Evolutionary conservation across 164 flowering plant genomes (phyloP), one percentile per base, ranked within the genome.

Genomic region (Euptelea pleiosperma): DNA sequence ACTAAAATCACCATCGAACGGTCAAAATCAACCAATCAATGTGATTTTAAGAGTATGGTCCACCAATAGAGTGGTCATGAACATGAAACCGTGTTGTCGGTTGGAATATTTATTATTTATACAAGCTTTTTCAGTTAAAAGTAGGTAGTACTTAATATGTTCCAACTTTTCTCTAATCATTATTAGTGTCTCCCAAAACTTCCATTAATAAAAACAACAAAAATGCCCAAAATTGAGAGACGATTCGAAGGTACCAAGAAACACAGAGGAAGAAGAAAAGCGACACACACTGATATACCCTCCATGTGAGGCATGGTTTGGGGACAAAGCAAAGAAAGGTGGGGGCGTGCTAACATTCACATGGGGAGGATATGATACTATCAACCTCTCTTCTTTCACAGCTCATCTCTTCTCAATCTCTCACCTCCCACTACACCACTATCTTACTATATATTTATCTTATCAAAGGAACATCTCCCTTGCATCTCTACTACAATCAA

Each of bases 261-360:
- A 42, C 49, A 61, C 14, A 8, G 30, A n/a, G n/a, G n/a, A n/a
- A n/a, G n/a, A n/a, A n/a, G n/a, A n/a, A n/a, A n/a, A n/a, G n/a
- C n/a, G n/a, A n/a, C n/a, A n/a, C n/a, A n/a, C n/a, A n/a, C n/a
- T 21, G 14, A 42, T n/a, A 40, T 41, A 52, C 57, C 34, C 51
- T 41, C 31, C 84, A 77, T 79, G 84, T 73, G 84, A 67, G 73
- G n/a, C 54, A 19, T 71, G 73, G 73, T 73, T 75, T 73, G 70
- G 71, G 71, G 74, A 70, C 75, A 74, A 74, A 73, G 81, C 59
- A 66, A 79, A 68, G 61, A 31, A 49, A 71, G 66, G 62, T 51
- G 55, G 60, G 68, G 49, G 72, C 68, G 62, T 57, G 71, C 72
- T 48, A 66, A 60, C 65, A 65, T 68, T 61, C 85, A 80, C 84